These are phyloP conservation scores for Pyrenochaeta sp. DNA, from an alignment of 2,329 filamentous ascomycete species.

Conservation along the genomic window DNA sequence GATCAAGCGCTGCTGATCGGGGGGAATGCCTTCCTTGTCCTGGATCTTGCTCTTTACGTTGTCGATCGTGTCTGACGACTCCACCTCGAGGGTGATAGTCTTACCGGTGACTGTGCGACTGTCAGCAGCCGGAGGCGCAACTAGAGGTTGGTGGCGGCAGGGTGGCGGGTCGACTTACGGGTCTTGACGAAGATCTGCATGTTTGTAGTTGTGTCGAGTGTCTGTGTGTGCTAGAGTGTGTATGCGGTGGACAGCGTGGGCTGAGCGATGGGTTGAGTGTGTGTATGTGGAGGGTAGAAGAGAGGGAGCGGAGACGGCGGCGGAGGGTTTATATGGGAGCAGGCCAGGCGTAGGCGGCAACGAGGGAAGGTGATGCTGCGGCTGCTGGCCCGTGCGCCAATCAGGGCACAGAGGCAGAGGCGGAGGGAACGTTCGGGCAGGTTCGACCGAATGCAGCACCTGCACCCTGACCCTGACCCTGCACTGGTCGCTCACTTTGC, in stretches of 20 bases:
- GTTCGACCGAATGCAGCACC: constrained; percentile 28
- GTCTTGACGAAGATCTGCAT: constrained; percentile 99
- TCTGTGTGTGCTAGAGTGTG: constrained; percentile 17
- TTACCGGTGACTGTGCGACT: constrained; percentile 66
- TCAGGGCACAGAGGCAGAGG: constrained; percentile 28
- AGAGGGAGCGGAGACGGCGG: constrained; percentile 22
- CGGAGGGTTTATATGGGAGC: constrained; percentile 41
- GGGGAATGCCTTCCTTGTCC: constrained; percentile 96
- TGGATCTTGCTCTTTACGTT: constrained; percentile 98
- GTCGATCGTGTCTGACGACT: constrained; percentile 87
- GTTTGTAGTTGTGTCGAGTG: constrained; percentile 25
- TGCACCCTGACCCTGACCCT: too few species aligned
- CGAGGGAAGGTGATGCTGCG: constrained; percentile 28
- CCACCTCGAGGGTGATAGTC: constrained; percentile 73
- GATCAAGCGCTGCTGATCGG: constrained; percentile 95
- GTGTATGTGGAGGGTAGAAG: constrained; percentile 28
- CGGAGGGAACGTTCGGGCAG: constrained; percentile 43
- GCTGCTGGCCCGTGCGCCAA: constrained; percentile 42
- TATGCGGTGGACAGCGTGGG: constrained; percentile 11
- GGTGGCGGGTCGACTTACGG: constrained; percentile 65
- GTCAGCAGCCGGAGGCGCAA: constrained; percentile 43
- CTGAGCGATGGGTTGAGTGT: constrained; percentile 13
- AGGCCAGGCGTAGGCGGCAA: constrained; percentile 37
- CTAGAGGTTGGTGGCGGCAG: constrained; percentile 12
- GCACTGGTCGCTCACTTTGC: background rate